Evolutionary conservation across 495 filamentous ascomycete species (phyloP).

Genomic region (Amniculicola lignicola): DNA sequence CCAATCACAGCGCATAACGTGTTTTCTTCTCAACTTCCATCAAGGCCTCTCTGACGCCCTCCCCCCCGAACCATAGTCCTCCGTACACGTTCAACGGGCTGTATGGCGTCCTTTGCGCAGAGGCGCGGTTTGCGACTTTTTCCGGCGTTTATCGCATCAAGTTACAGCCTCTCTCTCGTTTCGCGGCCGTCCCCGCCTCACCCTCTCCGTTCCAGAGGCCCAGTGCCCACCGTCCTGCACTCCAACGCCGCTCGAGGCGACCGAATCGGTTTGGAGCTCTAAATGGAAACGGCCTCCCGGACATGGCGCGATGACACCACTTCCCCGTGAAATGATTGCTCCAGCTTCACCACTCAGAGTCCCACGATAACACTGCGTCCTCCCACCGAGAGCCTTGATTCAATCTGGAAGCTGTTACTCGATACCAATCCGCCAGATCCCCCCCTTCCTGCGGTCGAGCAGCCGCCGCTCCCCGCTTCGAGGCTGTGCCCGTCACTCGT

Average conservation of each 20-base stretch:
- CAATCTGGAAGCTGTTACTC: constrained; percentile 18
- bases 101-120: constrained; percentile 2
- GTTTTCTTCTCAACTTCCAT: constrained; percentile 11
- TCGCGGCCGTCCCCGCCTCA: too few species aligned
- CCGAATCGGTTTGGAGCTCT: background rate
- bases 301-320: constrained; percentile 24
- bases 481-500: background rate
- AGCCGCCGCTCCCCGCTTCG: background rate
- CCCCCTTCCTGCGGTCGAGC: background rate
- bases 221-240: too few species aligned
- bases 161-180: too few species aligned
- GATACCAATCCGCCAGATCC: constrained; percentile 25
- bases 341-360: constrained; percentile 14
- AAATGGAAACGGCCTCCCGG: too few species aligned
- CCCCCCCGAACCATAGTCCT: constrained; percentile 14
- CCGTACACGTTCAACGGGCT: constrained; percentile 7
- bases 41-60: constrained; percentile 10
- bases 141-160: background rate
- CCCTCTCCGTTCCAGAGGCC: too few species aligned
- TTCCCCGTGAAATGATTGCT: constrained; percentile 17
- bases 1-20: constrained; percentile 30
- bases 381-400: background rate
- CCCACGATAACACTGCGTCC: constrained; percentile 25
- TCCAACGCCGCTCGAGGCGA: too few species aligned
- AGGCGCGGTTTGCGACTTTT: background rate